Conservation (phyloP, 2,329 filamentous ascomycete species). For the Phaeosphaeriaceae sp. region DNA sequence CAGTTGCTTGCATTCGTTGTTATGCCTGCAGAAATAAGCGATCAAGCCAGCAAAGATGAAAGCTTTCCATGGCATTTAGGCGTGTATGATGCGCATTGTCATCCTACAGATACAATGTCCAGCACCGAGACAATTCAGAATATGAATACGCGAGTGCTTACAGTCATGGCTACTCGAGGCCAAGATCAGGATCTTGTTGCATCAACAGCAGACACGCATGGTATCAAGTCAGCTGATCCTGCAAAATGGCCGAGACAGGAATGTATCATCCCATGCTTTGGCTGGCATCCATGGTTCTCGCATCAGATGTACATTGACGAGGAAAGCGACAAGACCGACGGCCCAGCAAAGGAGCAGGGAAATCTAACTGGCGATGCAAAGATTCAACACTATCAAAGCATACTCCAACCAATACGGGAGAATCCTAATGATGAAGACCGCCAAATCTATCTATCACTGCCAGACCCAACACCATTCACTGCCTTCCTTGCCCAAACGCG, state of each 20-base stretch:
- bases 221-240: constrained; percentile 48
- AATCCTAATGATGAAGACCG: constrained; percentile 48
- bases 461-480: constrained; percentile 66
- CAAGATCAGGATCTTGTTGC: constrained; percentile 78
- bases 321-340: constrained; percentile 12
- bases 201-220: constrained; percentile 63
- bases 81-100: constrained; percentile 81
- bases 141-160: constrained; percentile 72
- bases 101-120: constrained; percentile 79
- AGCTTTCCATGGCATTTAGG: constrained; percentile 72
- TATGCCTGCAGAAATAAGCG: background rate
- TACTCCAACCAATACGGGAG: constrained; percentile 60
- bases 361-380: constrained; percentile 55
- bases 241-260: constrained; percentile 43
- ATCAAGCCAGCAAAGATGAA: constrained; percentile 8
- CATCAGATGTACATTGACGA: constrained; percentile 69
- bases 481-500: constrained; percentile 64
- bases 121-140: constrained; percentile 62
- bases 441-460: constrained; percentile 56
- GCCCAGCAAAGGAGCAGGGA: constrained; percentile 43
- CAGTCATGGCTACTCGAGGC: constrained; percentile 77
- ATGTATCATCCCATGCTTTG: constrained; percentile 73
- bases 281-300: constrained; percentile 89
- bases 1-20: too few relatives aligned
- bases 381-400: constrained; percentile 68